phyloP scores from a whole-genome alignment of 768 basidiomycete genomes.

The Suillus lakei region DNA sequence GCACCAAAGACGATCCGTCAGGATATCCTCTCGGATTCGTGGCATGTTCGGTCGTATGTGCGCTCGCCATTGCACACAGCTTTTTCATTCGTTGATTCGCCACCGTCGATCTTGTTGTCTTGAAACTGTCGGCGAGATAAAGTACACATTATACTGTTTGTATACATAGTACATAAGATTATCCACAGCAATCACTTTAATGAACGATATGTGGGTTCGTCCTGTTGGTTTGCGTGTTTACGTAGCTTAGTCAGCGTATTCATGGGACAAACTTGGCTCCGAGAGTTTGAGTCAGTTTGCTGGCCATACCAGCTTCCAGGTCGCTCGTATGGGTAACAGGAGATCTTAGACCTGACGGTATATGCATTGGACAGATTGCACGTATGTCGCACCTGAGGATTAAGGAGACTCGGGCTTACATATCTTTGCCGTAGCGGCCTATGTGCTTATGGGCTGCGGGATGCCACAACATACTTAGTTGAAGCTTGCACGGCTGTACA shows the following conservation, averaged over 20 bases:
- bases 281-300: no score
- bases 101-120: neutral
- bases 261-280: neutral
- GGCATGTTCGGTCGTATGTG: conserved; percentile 64
- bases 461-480: no score
- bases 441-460: no score
- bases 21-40: conserved; percentile 82
- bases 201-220: neutral
- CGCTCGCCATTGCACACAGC: conserved; percentile 67
- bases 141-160: neutral
- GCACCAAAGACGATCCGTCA: conserved; percentile 66
- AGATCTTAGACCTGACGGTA: no score
- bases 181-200: neutral
- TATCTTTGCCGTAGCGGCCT: no score
- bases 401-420: no score
- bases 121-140: neutral
- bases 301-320: no score
- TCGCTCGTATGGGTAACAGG: no score
- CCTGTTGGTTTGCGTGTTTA: neutral
- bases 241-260: neutral
- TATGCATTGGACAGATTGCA: no score
- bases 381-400: no score
- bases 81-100: conserved; percentile 66
- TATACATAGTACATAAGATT: neutral
- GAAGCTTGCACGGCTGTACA: no score